phyloP scores from a whole-genome alignment of 129 eudicot species.

The Saposhnikovia divaricata region DNA sequence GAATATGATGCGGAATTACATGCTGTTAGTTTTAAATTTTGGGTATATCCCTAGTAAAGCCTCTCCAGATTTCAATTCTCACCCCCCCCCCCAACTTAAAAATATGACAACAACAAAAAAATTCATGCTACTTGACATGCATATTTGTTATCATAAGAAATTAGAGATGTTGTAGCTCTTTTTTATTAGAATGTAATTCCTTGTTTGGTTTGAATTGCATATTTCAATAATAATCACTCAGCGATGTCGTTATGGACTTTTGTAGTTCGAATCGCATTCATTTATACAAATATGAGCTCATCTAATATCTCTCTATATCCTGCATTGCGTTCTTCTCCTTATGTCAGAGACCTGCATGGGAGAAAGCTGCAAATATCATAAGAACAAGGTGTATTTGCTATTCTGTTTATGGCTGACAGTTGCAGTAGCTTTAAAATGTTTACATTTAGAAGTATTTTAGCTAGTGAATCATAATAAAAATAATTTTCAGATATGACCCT shows the following conservation, averaged over 20 bases:
- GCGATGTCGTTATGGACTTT: background rate
- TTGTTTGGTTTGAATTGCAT: background rate
- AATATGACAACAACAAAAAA: background rate
- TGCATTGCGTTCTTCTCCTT: slow-evolving; percentile 4
- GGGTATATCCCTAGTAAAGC: background rate
- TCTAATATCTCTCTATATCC: slow-evolving; percentile 9
- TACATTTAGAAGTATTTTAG: background rate
- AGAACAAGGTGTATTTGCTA: slow-evolving; percentile 55
- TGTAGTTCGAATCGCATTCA: background rate
- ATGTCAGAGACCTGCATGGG: slow-evolving; percentile 97
- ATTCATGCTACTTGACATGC: background rate
- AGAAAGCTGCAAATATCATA: slow-evolving; percentile 85
- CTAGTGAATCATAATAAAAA: slow-evolving; percentile 9
- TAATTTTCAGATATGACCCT: slow-evolving; percentile 73
- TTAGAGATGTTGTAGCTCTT: background rate
- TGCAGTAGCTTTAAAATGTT: slow-evolving; percentile 3
- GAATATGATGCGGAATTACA: background rate
- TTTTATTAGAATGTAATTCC: background rate
- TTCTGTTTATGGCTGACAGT: slow-evolving; percentile 1
- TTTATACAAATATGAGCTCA: background rate
- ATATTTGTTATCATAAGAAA: no score
- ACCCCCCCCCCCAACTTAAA: no score
- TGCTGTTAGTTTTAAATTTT: background rate
- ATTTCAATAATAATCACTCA: background rate
- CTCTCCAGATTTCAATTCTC: background rate